Conservation (phyloP, 495 filamentous ascomycete genomes). For the Penicillium taxi region DNA sequence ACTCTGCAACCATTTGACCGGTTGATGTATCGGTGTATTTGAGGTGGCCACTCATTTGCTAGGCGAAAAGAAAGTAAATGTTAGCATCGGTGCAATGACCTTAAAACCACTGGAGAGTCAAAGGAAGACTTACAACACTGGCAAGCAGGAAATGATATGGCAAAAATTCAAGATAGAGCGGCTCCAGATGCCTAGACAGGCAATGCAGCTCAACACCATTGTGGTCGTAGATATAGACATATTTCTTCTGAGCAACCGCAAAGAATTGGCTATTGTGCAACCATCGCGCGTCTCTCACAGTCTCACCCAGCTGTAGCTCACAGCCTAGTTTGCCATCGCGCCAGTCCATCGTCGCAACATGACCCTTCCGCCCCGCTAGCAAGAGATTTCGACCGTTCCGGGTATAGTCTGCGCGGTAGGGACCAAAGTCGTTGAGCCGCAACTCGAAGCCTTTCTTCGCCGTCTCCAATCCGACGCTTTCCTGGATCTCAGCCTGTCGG, state of each 20-base stretch:
- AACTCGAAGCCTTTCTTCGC: conserved; percentile 90
- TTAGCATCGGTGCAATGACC: no score
- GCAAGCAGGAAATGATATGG: conserved; percentile 93
- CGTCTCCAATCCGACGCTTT: conserved; percentile 66
- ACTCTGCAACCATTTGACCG: conserved; percentile 73
- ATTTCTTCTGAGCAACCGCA: conserved; percentile 96
- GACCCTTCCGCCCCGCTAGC: conserved; percentile 82
- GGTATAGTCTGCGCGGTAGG: conserved; percentile 81
- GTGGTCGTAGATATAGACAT: conserved; percentile 89
- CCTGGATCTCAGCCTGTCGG: conserved; percentile 74
- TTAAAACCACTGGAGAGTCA: neutral
- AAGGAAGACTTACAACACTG: conserved; percentile 56
- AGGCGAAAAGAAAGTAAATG: conserved; percentile 4
- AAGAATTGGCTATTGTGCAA: conserved; percentile 94
- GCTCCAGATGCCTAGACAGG: conserved; percentile 79
- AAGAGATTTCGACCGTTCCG: conserved; percentile 79
- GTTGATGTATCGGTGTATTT: conserved; percentile 96
- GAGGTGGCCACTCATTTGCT: conserved; percentile 75
- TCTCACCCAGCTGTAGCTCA: conserved; percentile 85
- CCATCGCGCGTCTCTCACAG: conserved; percentile 81
- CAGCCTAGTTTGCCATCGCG: conserved; percentile 81
- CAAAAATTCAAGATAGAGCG: conserved; percentile 90
- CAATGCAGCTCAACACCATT: conserved; percentile 87
- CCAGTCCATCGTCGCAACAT: conserved; percentile 97
- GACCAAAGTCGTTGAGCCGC: conserved; percentile 72